These are phyloP conservation scores for Lophiostoma macrostomum DNA, from an alignment of 495 filamentous ascomycete genomes.

Conservation along the genomic window DNA sequence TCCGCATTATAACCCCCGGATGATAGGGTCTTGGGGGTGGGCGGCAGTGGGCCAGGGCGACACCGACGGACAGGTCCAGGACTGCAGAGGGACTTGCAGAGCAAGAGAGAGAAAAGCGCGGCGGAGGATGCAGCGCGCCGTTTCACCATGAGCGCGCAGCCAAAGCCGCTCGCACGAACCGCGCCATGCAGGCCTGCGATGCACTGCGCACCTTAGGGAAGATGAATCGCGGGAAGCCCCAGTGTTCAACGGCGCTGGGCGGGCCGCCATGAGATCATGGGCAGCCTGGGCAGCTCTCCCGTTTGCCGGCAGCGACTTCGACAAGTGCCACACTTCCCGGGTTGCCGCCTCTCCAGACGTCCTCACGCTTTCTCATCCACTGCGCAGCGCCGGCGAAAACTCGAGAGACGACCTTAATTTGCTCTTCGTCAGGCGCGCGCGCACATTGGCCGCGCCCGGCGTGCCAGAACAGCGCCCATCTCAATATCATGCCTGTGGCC, in stretches of 20 bases:
- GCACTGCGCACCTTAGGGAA: too few species aligned
- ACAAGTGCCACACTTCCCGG: slow-evolving; percentile 1
- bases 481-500: slow-evolving; percentile 27
- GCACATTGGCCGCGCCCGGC: slow-evolving; percentile 9
- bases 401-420: too few species aligned
- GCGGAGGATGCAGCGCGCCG: too few species aligned
- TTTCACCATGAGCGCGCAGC: neutral
- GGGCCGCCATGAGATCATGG: neutral
- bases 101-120: too few species aligned
- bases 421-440: slow-evolving; percentile 11
- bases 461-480: neutral
- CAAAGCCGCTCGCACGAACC: neutral
- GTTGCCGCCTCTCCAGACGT: neutral
- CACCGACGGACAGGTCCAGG: slow-evolving; percentile 17
- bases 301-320: slow-evolving; percentile 28
- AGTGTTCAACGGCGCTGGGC: neutral
- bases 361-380: slow-evolving; percentile 9
- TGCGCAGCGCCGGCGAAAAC: neutral
- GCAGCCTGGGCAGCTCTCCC: slow-evolving; percentile 17
- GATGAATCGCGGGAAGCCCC: too few species aligned
- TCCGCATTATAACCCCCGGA: slow-evolving; percentile 29
- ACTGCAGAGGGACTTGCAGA: neutral
- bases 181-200: slow-evolving; percentile 1
- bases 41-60: slow-evolving; percentile 1
- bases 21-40: slow-evolving; percentile 29